Percentiles rank a stretch among this genome's conserved stretches.
Conservation (phyloP, 129 eudicot species). For the Tanacetum coccineum region DNA sequence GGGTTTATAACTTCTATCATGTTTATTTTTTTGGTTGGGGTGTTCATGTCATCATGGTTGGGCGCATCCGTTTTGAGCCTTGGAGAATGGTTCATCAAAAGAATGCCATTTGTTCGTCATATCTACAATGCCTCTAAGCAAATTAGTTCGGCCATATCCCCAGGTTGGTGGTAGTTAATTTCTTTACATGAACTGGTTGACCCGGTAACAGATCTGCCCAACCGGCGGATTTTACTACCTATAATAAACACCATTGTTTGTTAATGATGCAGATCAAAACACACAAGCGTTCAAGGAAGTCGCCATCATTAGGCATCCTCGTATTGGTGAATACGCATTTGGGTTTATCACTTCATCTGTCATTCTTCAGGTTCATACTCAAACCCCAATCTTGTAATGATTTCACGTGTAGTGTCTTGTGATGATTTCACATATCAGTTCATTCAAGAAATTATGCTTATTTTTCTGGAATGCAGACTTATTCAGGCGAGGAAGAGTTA, state of each 20-base stretch:
- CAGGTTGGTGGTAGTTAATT: constrained; percentile 40
- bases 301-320: constrained; percentile 92
- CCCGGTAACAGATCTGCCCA: too few species aligned
- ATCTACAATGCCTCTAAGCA: constrained; percentile 83
- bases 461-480: constrained; percentile 36
- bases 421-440: neutral
- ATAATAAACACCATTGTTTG: neutral
- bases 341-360: constrained; percentile 89
- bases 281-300: constrained; percentile 86
- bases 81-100: constrained; percentile 82
- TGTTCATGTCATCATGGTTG: constrained; percentile 91
- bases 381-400: constrained; percentile 5
- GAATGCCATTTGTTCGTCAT: constrained; percentile 87
- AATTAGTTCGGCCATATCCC: constrained; percentile 82
- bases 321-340: constrained; percentile 89
- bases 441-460: neutral
- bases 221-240: too few species aligned
- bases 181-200: neutral
- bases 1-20: constrained; percentile 77
- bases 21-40: constrained; percentile 80
- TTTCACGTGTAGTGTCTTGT: too few species aligned
- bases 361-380: constrained; percentile 53
- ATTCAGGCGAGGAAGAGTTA: constrained; percentile 80
- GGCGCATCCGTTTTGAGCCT: constrained; percentile 80
- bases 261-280: constrained; percentile 59